phyloP scores from a whole-genome alignment of 2,329 filamentous ascomycete species.

The Aspergillus proliferans region DNA sequence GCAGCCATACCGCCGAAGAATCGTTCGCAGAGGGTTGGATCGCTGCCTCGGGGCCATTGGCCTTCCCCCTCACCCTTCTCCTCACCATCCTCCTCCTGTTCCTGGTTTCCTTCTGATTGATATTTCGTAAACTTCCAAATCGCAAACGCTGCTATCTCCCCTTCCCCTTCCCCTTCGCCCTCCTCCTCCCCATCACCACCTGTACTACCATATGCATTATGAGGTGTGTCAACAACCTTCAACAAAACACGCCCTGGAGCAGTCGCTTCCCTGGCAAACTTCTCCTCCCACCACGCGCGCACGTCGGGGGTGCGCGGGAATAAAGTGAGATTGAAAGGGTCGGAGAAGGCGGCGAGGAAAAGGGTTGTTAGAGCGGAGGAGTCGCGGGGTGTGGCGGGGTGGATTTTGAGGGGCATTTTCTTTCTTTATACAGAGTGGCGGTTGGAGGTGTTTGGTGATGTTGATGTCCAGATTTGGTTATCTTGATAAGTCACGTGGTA shows the following conservation, averaged over 20 bases:
- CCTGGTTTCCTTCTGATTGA: conserved; percentile 2
- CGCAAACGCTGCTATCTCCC: conserved; percentile 15
- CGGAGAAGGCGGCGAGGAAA: conserved; percentile 19
- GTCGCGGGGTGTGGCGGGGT: conserved; percentile 11
- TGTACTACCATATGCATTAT: neutral
- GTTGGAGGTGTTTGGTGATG: neutral
- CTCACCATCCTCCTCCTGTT: neutral
- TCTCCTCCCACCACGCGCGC: conserved; percentile 10
- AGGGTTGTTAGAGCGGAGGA: conserved; percentile 11
- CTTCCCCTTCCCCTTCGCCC: conserved; percentile 1
- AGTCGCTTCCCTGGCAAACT: conserved; percentile 2
- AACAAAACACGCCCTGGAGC: conserved; percentile 1
- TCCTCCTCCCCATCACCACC: neutral
- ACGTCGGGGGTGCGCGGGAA: conserved; percentile 21
- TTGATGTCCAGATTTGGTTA: too few relatives aligned
- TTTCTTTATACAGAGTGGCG: too few relatives aligned
- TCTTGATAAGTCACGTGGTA: neutral
- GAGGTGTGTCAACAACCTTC: conserved; percentile 11
- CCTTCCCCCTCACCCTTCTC: neutral
- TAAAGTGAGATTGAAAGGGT: conserved; percentile 14
- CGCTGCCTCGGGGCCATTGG: conserved; percentile 11
- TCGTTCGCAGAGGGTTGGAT: conserved; percentile 13
- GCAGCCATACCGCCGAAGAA: conserved; percentile 17
- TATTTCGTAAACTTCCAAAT: conserved; percentile 16
- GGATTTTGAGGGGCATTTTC: conserved; percentile 12